phyloP scores from a whole-genome alignment of 2,329 filamentous ascomycete genomes.

The Botrytis porri region DNA sequence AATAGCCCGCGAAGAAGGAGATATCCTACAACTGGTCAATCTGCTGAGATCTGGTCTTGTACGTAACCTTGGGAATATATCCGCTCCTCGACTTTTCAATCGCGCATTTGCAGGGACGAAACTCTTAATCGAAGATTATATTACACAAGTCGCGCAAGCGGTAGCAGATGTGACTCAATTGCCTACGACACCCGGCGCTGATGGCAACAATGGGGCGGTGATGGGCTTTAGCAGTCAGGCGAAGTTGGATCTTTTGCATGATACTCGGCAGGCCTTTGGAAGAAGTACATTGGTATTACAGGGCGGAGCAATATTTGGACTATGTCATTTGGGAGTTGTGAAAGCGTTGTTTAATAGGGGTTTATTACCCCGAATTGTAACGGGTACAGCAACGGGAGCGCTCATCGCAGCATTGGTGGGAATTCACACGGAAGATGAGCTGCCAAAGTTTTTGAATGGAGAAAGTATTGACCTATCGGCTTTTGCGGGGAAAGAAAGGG shows the following conservation, averaged over 20 bases:
- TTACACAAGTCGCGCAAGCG: constrained; percentile 76
- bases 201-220: constrained; percentile 40
- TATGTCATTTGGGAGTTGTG: constrained; percentile 87
- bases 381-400: constrained; percentile 85
- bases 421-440: constrained; percentile 81
- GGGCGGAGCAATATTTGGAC: constrained; percentile 85
- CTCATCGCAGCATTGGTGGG: constrained; percentile 85
- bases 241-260: constrained; percentile 82
- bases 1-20: constrained; percentile 64
- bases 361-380: constrained; percentile 83
- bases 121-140: constrained; percentile 85
- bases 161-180: constrained; percentile 72
- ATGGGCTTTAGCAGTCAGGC: constrained; percentile 44
- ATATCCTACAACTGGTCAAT: constrained; percentile 73
- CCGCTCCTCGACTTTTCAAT: constrained; percentile 76
- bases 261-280: constrained; percentile 84
- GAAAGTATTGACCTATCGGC: constrained; percentile 80
- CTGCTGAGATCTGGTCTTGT: constrained; percentile 75
- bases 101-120: constrained; percentile 86
- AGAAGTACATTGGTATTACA: constrained; percentile 82
- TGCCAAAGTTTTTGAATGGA: constrained; percentile 72
- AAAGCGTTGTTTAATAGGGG: constrained; percentile 80
- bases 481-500: constrained; percentile 52
- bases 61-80: constrained; percentile 89
- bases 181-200: constrained; percentile 51